These are phyloP conservation scores for Hortaea werneckii DNA, from an alignment of 2,329 filamentous ascomycete species.

Conservation along the genomic window DNA sequence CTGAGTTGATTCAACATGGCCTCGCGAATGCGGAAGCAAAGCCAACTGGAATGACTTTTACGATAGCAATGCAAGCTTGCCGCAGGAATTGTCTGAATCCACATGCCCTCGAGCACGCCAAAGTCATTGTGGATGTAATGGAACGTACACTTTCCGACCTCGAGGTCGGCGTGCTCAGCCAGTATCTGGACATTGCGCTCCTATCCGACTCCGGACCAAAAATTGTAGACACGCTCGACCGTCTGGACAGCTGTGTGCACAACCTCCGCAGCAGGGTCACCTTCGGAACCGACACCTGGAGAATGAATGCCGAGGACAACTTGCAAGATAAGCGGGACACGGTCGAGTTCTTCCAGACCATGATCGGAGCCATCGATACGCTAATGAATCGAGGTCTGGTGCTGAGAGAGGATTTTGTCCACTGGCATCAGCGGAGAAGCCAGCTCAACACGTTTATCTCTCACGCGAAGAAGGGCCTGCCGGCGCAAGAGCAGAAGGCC, in stretches of 20 bases:
- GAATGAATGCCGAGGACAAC: neutral
- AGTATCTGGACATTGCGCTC: constrained; percentile 49
- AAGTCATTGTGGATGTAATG: constrained; percentile 57
- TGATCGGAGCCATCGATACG: constrained; percentile 21
- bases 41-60: constrained; percentile 46
- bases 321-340: constrained; percentile 9
- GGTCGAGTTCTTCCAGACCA: constrained; percentile 11
- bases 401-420: constrained; percentile 6
- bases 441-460: constrained; percentile 12
- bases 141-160: constrained; percentile 31
- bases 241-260: constrained; percentile 14
- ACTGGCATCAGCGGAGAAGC: constrained; percentile 12
- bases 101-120: constrained; percentile 57
- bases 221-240: constrained; percentile 18
- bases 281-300: constrained; percentile 10
- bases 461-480: neutral
- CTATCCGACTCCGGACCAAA: constrained; percentile 25
- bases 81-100: constrained; percentile 65
- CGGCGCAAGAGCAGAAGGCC: neutral
- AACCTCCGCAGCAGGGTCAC: constrained; percentile 12
- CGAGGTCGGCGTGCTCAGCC: constrained; percentile 42
- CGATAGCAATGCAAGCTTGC: constrained; percentile 64
- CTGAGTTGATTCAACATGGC: constrained; percentile 44
- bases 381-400: constrained; percentile 15
- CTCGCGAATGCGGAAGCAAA: constrained; percentile 21